phyloP scores from a whole-genome alignment of 2,329 filamentous ascomycete species.

The Coniella vitis region DNA sequence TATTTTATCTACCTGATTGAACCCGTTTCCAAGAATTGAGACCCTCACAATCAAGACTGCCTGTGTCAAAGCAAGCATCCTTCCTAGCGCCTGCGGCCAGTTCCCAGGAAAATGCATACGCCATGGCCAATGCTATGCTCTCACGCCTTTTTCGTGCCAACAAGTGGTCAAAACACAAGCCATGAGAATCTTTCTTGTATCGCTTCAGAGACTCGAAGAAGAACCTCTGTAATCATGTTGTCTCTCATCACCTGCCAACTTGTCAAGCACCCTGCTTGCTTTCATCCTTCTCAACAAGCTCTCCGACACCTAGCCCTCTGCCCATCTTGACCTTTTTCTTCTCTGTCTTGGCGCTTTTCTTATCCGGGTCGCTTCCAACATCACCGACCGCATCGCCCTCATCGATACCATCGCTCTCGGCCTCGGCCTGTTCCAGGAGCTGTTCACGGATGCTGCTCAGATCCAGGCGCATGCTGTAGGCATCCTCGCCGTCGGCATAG shows the following conservation, averaged over 20 bases:
- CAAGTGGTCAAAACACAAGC: too few species aligned
- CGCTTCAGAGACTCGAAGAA: not conserved
- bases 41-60: too few species aligned
- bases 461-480: slow-evolving; percentile 88
- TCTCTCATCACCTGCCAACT: too few species aligned
- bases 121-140: too few species aligned
- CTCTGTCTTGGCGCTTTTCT: slow-evolving; percentile 39
- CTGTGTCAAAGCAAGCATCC: too few species aligned
- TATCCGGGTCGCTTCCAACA: slow-evolving; percentile 42
- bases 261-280: slow-evolving; percentile 35
- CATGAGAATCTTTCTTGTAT: too few species aligned
- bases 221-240: not conserved
- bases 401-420: slow-evolving; percentile 35
- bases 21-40: not conserved
- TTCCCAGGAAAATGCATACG: too few species aligned
- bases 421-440: slow-evolving; percentile 35
- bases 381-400: slow-evolving; percentile 68
- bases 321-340: slow-evolving; percentile 85
- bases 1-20: too few species aligned
- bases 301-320: slow-evolving; percentile 68
- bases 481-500: slow-evolving; percentile 97
- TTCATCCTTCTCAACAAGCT: slow-evolving; percentile 67
- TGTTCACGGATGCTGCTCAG: slow-evolving; percentile 54
- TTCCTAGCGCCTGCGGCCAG: too few species aligned
- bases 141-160: too few species aligned